A percentile compares a stretch with the other conserved stretches of the same genome.
Evolutionary conservation across 2,329 filamentous ascomycete genomes (phyloP).

Genomic region (Ascosphaera apis): DNA sequence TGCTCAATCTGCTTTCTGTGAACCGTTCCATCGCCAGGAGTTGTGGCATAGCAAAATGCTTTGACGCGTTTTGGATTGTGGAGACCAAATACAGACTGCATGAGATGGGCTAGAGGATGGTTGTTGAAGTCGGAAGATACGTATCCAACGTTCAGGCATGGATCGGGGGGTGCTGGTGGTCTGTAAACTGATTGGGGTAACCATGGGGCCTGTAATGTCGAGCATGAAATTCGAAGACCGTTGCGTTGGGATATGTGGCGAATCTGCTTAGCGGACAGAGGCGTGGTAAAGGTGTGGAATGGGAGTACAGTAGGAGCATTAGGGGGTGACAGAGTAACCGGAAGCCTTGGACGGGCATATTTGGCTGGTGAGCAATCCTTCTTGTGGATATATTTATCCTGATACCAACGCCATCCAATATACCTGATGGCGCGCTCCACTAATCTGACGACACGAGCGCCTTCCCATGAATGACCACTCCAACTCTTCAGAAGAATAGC

Average conservation of each 20-base stretch:
- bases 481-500: constrained; percentile 27
- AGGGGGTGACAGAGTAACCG: constrained; percentile 49
- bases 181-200: constrained; percentile 56
- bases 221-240: constrained; percentile 75
- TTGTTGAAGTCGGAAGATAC: constrained; percentile 98
- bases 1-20: constrained; percentile 84
- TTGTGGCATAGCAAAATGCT: constrained; percentile 91
- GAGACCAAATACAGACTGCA: constrained; percentile 95
- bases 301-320: constrained; percentile 83
- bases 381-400: constrained; percentile 47
- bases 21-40: constrained; percentile 64
- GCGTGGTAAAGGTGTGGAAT: constrained; percentile 94
- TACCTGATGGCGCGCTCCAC: constrained; percentile 64
- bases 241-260: constrained; percentile 89
- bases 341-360: constrained; percentile 54
- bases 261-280: constrained; percentile 73
- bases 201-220: constrained; percentile 71
- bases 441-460: constrained; percentile 58
- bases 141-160: constrained; percentile 79
- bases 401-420: constrained; percentile 69
- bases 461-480: constrained; percentile 66
- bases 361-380: constrained; percentile 30
- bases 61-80: constrained; percentile 52
- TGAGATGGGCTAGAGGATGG: constrained; percentile 82
- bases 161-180: constrained; percentile 62